Conservation (phyloP, 257 asterid species). For the Voacanga thouarsii region DNA sequence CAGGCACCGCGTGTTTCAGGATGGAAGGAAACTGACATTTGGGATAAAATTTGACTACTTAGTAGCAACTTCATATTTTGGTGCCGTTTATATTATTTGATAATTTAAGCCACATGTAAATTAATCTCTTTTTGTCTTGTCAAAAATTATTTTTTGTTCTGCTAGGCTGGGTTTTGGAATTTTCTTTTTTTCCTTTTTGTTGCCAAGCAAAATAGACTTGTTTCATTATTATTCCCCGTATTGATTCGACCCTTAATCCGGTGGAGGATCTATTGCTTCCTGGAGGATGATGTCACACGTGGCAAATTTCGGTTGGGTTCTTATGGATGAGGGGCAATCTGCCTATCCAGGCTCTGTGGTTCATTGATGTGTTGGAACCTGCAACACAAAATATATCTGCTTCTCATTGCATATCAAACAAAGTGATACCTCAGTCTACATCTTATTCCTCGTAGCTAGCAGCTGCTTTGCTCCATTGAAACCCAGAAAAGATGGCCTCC, state of each 20-base stretch:
- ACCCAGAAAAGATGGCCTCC: slow-evolving; percentile 50
- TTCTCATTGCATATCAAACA: slow-evolving; percentile 6
- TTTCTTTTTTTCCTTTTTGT: not conserved
- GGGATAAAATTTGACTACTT: too few species aligned
- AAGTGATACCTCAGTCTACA: slow-evolving; percentile 8
- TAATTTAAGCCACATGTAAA: too few species aligned
- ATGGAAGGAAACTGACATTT: too few species aligned
- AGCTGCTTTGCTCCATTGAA: not conserved
- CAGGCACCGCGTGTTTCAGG: too few species aligned
- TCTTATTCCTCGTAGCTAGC: not conserved
- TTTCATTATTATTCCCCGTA: not conserved
- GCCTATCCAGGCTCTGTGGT: slow-evolving; percentile 46
- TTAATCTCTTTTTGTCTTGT: too few species aligned
- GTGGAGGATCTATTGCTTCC: slow-evolving; percentile 4
- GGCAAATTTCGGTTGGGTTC: slow-evolving; percentile 47
- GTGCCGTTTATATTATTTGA: too few species aligned
- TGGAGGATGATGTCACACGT: slow-evolving; percentile 40
- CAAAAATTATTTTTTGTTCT: not conserved
- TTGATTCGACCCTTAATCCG: not conserved
- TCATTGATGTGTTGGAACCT: slow-evolving; percentile 11
- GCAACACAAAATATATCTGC: slow-evolving; percentile 21
- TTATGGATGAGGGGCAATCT: slow-evolving; percentile 40
- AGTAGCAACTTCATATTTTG: too few species aligned
- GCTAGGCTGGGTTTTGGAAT: not conserved
- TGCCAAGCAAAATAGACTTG: not conserved